Percentiles rank a stretch among this genome's conserved stretches.
Conservation (phyloP, 2,329 filamentous ascomycete species). For the Diaporthe humulicola region DNA sequence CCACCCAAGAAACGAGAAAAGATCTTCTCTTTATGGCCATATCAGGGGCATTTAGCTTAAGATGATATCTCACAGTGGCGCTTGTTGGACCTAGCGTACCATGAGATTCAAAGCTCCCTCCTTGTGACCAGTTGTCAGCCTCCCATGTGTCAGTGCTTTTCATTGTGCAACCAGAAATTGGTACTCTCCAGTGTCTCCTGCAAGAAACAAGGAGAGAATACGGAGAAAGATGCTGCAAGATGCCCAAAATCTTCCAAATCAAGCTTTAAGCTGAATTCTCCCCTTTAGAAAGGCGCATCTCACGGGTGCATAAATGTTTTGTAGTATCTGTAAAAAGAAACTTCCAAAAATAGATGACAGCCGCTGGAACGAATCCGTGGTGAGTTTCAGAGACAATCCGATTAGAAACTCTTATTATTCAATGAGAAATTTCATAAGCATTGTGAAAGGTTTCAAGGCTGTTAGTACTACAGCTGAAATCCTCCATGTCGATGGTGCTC, state of each 20-base stretch:
- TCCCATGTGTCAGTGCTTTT: not conserved
- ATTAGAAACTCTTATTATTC: not conserved
- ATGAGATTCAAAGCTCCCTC: not conserved
- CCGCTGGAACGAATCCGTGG: not conserved
- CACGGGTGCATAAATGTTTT: no score
- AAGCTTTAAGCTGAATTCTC: not conserved
- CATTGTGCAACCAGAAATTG: not conserved
- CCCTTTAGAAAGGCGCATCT: no score
- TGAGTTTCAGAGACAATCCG: not conserved
- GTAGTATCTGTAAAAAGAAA: no score
- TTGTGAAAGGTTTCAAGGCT: not conserved
- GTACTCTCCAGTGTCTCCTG: not conserved
- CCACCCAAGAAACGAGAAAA: not conserved
- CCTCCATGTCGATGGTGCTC: not conserved
- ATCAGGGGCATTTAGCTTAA: not conserved
- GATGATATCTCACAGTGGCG: not conserved
- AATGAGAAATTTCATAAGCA: not conserved
- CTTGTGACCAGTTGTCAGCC: not conserved
- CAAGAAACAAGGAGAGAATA: not conserved
- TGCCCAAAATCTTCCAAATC: not conserved
- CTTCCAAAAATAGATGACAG: no score
- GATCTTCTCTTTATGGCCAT: not conserved
- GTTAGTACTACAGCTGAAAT: not conserved
- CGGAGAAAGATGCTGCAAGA: not conserved
- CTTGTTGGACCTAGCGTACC: no score